phyloP scores from a whole-genome alignment of 495 filamentous ascomycete species.

The Amniculicola lignicola region DNA sequence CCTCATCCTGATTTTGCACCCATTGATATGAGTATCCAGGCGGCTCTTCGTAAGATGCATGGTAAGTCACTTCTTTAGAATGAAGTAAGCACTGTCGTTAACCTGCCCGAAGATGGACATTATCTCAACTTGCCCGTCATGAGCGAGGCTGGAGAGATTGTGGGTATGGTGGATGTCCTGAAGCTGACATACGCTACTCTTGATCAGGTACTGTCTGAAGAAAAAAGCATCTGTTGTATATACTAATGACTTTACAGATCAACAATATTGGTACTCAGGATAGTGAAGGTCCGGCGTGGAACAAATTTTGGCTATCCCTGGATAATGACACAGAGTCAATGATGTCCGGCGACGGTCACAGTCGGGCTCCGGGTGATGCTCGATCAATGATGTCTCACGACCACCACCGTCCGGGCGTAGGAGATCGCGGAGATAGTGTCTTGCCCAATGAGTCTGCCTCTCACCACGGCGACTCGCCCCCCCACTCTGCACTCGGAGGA shows the following conservation, averaged over 20 bases:
- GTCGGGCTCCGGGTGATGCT: slow-evolving; percentile 59
- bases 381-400: slow-evolving; percentile 78
- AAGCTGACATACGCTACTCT: slow-evolving; percentile 97
- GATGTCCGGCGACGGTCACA: slow-evolving; percentile 81
- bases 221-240: not conserved
- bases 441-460: slow-evolving; percentile 92
- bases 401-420: slow-evolving; percentile 51
- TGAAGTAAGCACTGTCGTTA: slow-evolving; percentile 3
- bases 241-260: slow-evolving; percentile 50
- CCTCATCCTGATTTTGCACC: slow-evolving; percentile 98
- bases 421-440: slow-evolving; percentile 74
- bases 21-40: slow-evolving; percentile 98
- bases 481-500: slow-evolving; percentile 58
- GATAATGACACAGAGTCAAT: slow-evolving; percentile 96
- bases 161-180: slow-evolving; percentile 98
- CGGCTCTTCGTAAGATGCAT: slow-evolving; percentile 97
- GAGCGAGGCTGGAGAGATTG: slow-evolving; percentile 95
- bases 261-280: slow-evolving; percentile 75
- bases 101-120: slow-evolving; percentile 72
- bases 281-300: slow-evolving; percentile 95
- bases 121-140: slow-evolving; percentile 98
- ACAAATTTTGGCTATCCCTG: slow-evolving; percentile 98
- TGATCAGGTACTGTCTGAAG: slow-evolving; percentile 71
- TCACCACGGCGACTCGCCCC: slow-evolving; percentile 79
- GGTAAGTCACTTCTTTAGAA: slow-evolving; percentile 52